A percentile compares a stretch with the other conserved stretches of the same genome.
phyloP scores from a whole-genome alignment of 1,139 yeast genomes.

The Debaryomyces singareniensis region DNA sequence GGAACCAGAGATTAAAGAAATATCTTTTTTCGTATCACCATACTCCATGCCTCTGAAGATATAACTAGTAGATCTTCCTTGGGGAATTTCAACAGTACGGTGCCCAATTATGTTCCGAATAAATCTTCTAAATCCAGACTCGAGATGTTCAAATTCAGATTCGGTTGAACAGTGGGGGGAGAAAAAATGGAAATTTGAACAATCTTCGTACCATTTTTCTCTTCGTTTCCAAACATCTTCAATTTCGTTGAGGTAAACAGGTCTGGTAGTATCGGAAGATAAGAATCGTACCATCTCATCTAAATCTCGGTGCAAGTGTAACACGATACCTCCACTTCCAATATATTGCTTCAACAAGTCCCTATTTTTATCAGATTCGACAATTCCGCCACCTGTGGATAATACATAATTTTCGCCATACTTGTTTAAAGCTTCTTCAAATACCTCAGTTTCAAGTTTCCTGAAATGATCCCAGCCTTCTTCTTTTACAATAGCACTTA shows the following conservation, averaged over 20 bases:
- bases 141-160: slow-evolving; percentile 51
- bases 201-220: slow-evolving; percentile 71
- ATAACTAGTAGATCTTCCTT: slow-evolving; percentile 59
- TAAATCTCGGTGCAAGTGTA: slow-evolving; percentile 86
- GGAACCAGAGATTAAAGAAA: slow-evolving; percentile 62
- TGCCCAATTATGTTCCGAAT: slow-evolving; percentile 61
- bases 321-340: slow-evolving; percentile 62
- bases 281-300: slow-evolving; percentile 74
- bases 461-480: slow-evolving; percentile 90
- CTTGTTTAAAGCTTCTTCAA: slow-evolving; percentile 43
- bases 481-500: slow-evolving; percentile 59
- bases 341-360: slow-evolving; percentile 49
- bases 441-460: slow-evolving; percentile 53
- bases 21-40: slow-evolving; percentile 32
- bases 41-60: slow-evolving; percentile 62
- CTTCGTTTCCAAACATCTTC: slow-evolving; percentile 79
- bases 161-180: slow-evolving; percentile 63
- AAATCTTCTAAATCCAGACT: slow-evolving; percentile 54
- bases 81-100: slow-evolving; percentile 38
- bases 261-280: slow-evolving; percentile 73
- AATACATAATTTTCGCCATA: slow-evolving; percentile 58
- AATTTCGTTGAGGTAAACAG: slow-evolving; percentile 78
- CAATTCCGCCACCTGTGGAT: slow-evolving; percentile 97
- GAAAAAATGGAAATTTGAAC: slow-evolving; percentile 74
- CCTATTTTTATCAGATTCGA: slow-evolving; percentile 71